Evolutionary conservation across 2,329 filamentous ascomycete species (phyloP).

Genomic region (Pezicula rhizophila): DNA sequence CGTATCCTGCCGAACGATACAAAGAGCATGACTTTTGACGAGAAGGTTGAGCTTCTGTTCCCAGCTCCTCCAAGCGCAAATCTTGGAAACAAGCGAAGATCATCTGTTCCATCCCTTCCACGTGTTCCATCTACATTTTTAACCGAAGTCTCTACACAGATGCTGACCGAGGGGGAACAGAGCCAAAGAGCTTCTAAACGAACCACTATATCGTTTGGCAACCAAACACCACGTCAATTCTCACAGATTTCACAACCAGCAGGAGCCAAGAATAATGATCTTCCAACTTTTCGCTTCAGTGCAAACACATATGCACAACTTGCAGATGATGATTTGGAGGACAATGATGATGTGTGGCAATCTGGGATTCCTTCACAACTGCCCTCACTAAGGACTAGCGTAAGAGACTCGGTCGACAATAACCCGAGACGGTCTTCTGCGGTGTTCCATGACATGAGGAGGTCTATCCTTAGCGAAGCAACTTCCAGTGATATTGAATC

Average conservation of each 20-base stretch:
- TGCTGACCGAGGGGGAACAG: slow-evolving; percentile 18
- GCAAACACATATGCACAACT: slow-evolving; percentile 26
- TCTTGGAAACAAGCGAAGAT: slow-evolving; percentile 27
- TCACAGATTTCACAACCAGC: slow-evolving; percentile 4
- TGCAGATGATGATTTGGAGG: slow-evolving; percentile 26
- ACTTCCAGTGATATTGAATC: slow-evolving; percentile 19
- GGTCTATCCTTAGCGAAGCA: slow-evolving; percentile 28
- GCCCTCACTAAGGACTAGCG: slow-evolving; percentile 9
- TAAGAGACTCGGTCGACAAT: slow-evolving; percentile 5
- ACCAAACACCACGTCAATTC: slow-evolving; percentile 3
- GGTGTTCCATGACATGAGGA: slow-evolving; percentile 26
- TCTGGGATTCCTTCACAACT: slow-evolving; percentile 24
- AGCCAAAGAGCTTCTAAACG: slow-evolving; percentile 19
- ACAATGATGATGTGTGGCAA: slow-evolving; percentile 31
- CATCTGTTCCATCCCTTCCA: slow-evolving; percentile 40
- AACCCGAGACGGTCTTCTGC: slow-evolving; percentile 5
- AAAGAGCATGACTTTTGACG: slow-evolving; percentile 52
- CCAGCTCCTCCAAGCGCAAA: slow-evolving; percentile 28
- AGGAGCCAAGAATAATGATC: neutral
- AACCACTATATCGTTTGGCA: slow-evolving; percentile 19
- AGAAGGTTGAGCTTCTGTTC: slow-evolving; percentile 50
- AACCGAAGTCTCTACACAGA: slow-evolving; percentile 14
- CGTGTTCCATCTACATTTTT: slow-evolving; percentile 21
- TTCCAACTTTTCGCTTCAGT: slow-evolving; percentile 24
- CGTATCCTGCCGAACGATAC: slow-evolving; percentile 41